phyloP scores from a whole-genome alignment of 768 basidiomycete genomes.

The Steccherinum ochraceum region DNA sequence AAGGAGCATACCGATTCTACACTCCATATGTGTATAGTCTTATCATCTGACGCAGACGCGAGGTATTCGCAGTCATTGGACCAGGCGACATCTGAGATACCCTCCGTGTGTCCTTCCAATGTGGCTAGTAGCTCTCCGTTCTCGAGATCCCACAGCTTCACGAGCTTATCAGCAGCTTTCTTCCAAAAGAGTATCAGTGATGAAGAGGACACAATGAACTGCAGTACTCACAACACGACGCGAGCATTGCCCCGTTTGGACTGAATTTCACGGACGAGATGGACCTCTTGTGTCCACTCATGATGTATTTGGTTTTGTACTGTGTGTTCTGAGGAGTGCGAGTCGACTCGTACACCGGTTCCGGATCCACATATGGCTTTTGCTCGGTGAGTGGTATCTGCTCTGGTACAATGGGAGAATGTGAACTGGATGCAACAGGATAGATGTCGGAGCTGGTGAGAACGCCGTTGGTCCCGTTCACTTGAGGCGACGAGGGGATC shows the following conservation, averaged over 20 bases:
- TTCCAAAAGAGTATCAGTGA: constrained; percentile 30
- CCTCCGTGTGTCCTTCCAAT: constrained; percentile 66
- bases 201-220: not conserved
- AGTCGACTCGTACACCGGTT: too few relatives aligned
- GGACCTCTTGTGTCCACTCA: constrained; percentile 78
- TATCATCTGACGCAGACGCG: constrained; percentile 93
- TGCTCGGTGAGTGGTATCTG: too few relatives aligned
- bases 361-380: too few relatives aligned
- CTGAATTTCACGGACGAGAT: constrained; percentile 88
- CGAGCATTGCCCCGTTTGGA: constrained; percentile 74
- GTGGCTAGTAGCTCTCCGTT: constrained; percentile 72
- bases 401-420: too few relatives aligned
- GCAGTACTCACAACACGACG: constrained; percentile 68
- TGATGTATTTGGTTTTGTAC: constrained; percentile 53
- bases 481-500: too few relatives aligned
- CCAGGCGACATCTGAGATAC: constrained; percentile 90
- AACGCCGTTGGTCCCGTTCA: too few relatives aligned
- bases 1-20: constrained; percentile 45
- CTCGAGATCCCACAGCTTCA: constrained; percentile 76
- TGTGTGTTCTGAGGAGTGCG: too few relatives aligned
- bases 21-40: constrained; percentile 82
- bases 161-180: constrained; percentile 76
- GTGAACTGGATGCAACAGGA: too few relatives aligned
- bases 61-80: constrained; percentile 75
- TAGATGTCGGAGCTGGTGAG: too few relatives aligned